phyloP scores from a whole-genome alignment of 331 rosid species.

The Rhamnella rubrinervis region DNA sequence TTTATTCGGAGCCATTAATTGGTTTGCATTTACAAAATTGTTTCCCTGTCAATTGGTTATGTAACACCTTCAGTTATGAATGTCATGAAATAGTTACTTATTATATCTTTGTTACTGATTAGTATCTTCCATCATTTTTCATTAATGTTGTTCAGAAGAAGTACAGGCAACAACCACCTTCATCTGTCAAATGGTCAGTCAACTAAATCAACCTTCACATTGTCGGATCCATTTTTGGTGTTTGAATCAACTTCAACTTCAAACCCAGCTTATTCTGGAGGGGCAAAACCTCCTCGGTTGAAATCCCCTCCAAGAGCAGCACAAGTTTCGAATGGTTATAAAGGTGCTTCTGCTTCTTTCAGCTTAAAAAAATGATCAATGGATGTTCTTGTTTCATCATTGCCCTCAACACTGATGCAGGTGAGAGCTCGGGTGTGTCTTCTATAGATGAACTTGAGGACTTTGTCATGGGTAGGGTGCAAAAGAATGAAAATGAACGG shows the following conservation, averaged over 20 bases:
- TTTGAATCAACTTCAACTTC: conserved; percentile 41
- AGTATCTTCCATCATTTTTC: neutral
- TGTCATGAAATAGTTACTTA: neutral
- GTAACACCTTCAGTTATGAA: neutral
- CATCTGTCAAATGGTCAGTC: conserved; percentile 30
- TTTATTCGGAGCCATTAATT: too few species aligned
- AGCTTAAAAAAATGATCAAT: conserved; percentile 7
- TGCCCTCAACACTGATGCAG: conserved; percentile 44
- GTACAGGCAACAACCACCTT: conserved; percentile 21
- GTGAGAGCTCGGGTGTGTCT: conserved; percentile 42
- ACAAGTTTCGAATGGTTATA: conserved; percentile 40
- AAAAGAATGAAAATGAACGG: conserved; percentile 36
- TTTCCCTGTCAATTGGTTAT: too few species aligned
- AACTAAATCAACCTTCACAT: conserved; percentile 23
- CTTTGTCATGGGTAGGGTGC: conserved; percentile 61
- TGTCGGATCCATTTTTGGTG: conserved; percentile 24
- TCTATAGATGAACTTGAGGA: conserved; percentile 81
- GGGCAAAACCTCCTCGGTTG: conserved; percentile 43
- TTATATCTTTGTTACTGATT: neutral
- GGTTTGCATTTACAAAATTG: too few species aligned
- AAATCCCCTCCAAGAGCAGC: conserved; percentile 68
- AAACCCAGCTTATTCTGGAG: conserved; percentile 36
- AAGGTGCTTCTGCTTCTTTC: conserved; percentile 43
- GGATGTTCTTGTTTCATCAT: conserved; percentile 4
- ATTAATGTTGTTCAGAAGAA: conserved; percentile 21